phyloP scores from a whole-genome alignment of 228 moss, liverwort and hornwort genomes.

The Sphagnum magellanicum region DNA sequence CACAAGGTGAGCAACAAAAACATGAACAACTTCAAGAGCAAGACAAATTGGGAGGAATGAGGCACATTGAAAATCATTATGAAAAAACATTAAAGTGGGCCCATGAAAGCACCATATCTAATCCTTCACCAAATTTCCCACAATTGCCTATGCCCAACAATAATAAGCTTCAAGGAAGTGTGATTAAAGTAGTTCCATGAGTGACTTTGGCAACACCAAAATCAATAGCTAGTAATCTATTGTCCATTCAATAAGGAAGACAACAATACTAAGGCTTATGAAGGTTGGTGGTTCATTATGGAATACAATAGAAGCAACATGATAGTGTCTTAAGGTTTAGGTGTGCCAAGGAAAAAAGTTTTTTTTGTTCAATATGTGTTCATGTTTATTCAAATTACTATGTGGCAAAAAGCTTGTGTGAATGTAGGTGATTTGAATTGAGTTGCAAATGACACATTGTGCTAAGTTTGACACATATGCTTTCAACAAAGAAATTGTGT shows the following conservation, averaged over 20 bases:
- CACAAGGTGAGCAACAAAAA: not conserved
- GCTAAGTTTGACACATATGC: no score
- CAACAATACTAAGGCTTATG: conserved; percentile 26
- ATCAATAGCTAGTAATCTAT: conserved; percentile 70
- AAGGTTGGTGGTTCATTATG: not conserved
- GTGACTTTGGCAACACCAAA: conserved; percentile 71
- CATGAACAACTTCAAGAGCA: conserved; percentile 7
- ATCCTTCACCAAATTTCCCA: conserved; percentile 60
- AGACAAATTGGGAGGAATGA: conserved; percentile 17
- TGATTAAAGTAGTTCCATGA: conserved; percentile 73
- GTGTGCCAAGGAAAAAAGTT: not conserved
- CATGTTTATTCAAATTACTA: not conserved
- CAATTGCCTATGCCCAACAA: conserved; percentile 40
- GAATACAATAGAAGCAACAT: not conserved
- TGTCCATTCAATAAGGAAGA: conserved; percentile 71
- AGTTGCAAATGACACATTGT: not conserved
- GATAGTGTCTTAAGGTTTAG: not conserved
- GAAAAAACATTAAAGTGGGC: conserved; percentile 12
- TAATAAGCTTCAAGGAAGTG: conserved; percentile 30
- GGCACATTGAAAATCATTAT: conserved; percentile 15
- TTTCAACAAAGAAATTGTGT: no score
- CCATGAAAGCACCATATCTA: conserved; percentile 18
- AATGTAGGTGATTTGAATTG: not conserved
- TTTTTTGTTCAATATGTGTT: not conserved
- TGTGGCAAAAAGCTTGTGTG: not conserved